A percentile compares a stretch with the other conserved stretches of the same genome.
Conservation (phyloP, 2,329 filamentous ascomycete genomes). For the Ascochyta koolunga region DNA sequence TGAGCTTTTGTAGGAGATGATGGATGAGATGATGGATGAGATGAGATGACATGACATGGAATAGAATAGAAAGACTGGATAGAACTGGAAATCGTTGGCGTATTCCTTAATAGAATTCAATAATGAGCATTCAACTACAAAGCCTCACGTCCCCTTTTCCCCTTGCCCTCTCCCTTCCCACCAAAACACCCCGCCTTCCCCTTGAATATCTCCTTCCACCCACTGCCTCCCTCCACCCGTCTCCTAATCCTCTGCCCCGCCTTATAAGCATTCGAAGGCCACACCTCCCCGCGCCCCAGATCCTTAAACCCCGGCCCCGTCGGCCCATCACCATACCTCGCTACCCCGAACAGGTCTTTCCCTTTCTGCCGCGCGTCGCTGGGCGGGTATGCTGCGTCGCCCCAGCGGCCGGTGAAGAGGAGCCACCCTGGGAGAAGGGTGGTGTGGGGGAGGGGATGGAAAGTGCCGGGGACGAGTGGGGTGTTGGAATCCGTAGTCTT, state of each 20-base stretch:
- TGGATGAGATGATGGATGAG: too few relatives aligned
- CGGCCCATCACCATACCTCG: constrained; percentile 62
- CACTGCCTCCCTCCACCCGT: not conserved
- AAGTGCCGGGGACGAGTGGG: constrained; percentile 48
- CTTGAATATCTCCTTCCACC: too few relatives aligned
- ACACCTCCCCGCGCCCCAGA: constrained; percentile 22
- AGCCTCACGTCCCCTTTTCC: not conserved
- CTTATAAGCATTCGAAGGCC: constrained; percentile 16
- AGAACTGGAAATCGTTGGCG: too few relatives aligned
- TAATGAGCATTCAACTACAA: too few relatives aligned
- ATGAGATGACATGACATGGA: too few relatives aligned
- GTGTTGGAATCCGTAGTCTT: too few relatives aligned
- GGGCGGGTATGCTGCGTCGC: constrained; percentile 61
- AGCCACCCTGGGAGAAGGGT: constrained; percentile 58
- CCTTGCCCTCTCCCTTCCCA: too few relatives aligned
- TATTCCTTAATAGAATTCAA: too few relatives aligned
- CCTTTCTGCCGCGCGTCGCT: constrained; percentile 52
- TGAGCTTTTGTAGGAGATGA: constrained; percentile 42
- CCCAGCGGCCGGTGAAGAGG: constrained; percentile 63
- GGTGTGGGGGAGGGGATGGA: constrained; percentile 54
- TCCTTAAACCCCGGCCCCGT: constrained; percentile 58
- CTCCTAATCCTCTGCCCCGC: not conserved
- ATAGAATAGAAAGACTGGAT: too few relatives aligned
- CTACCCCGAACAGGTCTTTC: constrained; percentile 39
- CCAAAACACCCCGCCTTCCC: too few relatives aligned